phyloP scores from a whole-genome alignment of 177 flowering plant species.

The Telopea speciosissima region DNA sequence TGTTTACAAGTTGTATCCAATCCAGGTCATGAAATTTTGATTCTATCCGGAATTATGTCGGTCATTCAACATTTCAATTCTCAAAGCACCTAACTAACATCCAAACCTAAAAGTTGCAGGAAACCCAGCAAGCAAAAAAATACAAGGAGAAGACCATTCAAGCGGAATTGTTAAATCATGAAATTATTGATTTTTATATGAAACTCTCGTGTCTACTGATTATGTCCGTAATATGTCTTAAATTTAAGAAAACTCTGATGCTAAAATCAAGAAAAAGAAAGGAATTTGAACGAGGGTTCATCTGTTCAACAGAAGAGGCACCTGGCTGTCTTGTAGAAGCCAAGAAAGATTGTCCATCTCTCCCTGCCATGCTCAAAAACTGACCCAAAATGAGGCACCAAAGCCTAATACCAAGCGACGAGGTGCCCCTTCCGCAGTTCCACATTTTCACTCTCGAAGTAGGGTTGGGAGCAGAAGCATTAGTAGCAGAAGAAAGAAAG shows the following conservation, averaged over 20 bases:
- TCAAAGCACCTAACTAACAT: slow-evolving; percentile 10
- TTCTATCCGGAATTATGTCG: background rate
- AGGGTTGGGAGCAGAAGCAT: slow-evolving; percentile 6
- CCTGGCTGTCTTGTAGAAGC: slow-evolving; percentile 55
- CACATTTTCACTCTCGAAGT: slow-evolving; percentile 13
- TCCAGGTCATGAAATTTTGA: background rate
- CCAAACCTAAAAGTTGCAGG: background rate
- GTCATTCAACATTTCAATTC: background rate
- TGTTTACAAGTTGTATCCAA: background rate
- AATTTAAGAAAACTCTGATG: background rate
- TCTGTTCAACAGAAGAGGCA: slow-evolving; percentile 45
- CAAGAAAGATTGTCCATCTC: slow-evolving; percentile 36
- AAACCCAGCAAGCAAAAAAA: slow-evolving; percentile 2
- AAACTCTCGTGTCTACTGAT: too few species aligned
- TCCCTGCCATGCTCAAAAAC: slow-evolving; percentile 39
- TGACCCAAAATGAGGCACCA: slow-evolving; percentile 50
- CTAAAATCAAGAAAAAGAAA: background rate
- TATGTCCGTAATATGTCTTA: too few species aligned
- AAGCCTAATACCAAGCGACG: slow-evolving; percentile 52
- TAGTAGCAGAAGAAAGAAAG: slow-evolving; percentile 10
- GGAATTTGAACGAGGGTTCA: slow-evolving; percentile 7
- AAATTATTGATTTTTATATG: too few species aligned
- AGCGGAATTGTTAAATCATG: background rate
- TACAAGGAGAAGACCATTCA: background rate
- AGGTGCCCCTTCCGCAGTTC: slow-evolving; percentile 9